These are phyloP conservation scores for Galerina marginata DNA, from an alignment of 768 basidiomycete species.

Conservation along the genomic window DNA sequence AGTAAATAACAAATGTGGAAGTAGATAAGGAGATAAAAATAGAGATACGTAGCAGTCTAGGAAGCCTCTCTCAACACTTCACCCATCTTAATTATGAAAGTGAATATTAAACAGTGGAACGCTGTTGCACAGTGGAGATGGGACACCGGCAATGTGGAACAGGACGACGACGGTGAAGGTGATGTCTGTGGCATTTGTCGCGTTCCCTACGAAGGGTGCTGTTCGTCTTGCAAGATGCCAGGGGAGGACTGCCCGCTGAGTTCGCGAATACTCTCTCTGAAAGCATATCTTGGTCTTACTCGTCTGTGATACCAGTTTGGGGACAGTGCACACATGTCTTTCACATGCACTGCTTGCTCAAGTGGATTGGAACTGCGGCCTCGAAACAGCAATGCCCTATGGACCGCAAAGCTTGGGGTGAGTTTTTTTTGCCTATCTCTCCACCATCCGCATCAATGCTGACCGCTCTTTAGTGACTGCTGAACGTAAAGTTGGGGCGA, in stretches of 20 bases:
- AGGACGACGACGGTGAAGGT: constrained; percentile 55
- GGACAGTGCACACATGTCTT: constrained; percentile 97
- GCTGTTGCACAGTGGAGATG: constrained; percentile 62
- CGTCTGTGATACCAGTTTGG: constrained; percentile 72
- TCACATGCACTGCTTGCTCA: constrained; percentile 97
- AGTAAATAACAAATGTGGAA: too few species aligned
- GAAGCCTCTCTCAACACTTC: too few species aligned
- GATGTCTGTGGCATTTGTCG: constrained; percentile 88
- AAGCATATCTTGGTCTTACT: background rate
- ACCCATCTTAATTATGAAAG: too few species aligned
- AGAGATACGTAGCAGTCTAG: too few species aligned
- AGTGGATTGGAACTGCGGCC: constrained; percentile 90
- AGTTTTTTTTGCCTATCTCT: constrained; percentile 29
- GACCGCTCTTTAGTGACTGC: constrained; percentile 10
- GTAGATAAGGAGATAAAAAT: too few species aligned
- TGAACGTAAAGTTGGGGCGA: constrained; percentile 19
- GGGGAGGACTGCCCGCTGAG: constrained; percentile 68
- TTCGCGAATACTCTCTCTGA: constrained; percentile 10
- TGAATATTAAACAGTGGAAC: constrained; percentile 69
- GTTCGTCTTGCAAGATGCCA: constrained; percentile 94
- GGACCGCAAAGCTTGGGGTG: constrained; percentile 94
- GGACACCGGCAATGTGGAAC: constrained; percentile 47
- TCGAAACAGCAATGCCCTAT: constrained; percentile 99
- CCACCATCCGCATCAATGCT: background rate
- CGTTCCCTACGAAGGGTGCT: constrained; percentile 91